Evolutionary conservation across 1,284 basidiomycete genomes (phyloP).

Genomic region (Austroboletus novae-zelandiae): DNA sequence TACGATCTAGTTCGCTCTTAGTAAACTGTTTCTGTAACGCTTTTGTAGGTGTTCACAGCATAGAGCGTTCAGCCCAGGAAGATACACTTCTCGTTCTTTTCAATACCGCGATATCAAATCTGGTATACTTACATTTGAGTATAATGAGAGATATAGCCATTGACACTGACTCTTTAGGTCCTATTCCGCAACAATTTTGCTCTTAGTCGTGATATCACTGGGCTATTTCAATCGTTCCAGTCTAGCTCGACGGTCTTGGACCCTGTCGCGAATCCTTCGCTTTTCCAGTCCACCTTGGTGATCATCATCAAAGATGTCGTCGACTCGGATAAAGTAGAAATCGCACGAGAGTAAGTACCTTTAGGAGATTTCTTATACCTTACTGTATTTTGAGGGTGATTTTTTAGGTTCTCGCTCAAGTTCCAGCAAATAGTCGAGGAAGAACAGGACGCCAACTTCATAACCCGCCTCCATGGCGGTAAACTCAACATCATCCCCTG

Average conservation of each 20-base stretch:
- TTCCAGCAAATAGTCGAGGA: conserved; percentile 56
- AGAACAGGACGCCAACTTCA: conserved; percentile 62
- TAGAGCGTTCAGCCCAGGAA: conserved; percentile 61
- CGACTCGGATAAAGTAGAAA: conserved; percentile 53
- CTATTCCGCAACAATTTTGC: conserved; percentile 67
- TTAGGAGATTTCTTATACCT: background rate
- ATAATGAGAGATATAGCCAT: background rate
- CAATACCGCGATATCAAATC: conserved; percentile 63
- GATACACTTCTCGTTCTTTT: conserved; percentile 62
- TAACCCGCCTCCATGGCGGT: conserved; percentile 53
- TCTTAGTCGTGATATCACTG: conserved; percentile 54
- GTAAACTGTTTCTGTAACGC: background rate
- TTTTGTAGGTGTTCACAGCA: conserved; percentile 54
- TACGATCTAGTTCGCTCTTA: background rate
- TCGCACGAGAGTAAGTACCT: conserved; percentile 48
- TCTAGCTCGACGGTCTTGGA: conserved; percentile 58
- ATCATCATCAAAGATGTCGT: conserved; percentile 70
- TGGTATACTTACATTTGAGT: conserved; percentile 22
- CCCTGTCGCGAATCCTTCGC: conserved; percentile 52
- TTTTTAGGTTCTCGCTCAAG: conserved; percentile 48
- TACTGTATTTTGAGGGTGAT: too few species aligned
- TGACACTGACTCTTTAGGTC: conserved; percentile 37
- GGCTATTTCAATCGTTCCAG: conserved; percentile 64
- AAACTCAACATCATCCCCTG: conserved; percentile 58
- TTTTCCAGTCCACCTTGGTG: conserved; percentile 57